phyloP scores from a whole-genome alignment of 805 yeast genomes.

The Torulaspora maleeae region DNA sequence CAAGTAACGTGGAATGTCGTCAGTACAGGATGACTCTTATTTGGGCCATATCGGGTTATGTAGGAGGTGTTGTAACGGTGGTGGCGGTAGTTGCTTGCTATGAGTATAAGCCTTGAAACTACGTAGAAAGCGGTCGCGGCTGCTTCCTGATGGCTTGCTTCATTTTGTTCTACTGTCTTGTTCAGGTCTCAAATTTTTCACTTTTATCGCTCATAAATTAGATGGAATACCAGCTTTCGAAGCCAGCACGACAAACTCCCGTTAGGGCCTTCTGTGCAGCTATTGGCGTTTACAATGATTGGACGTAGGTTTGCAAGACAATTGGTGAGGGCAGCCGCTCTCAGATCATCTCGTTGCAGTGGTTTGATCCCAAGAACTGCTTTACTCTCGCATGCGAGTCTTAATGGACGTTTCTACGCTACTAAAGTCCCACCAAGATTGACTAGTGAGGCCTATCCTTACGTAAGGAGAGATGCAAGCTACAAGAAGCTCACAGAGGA shows the following conservation, averaged over 20 bases:
- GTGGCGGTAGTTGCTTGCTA: no score
- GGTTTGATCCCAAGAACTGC: slow-evolving; percentile 1
- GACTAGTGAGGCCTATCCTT: slow-evolving; percentile 68
- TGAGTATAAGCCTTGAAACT: no score
- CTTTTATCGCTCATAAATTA: neutral
- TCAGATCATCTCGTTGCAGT: slow-evolving; percentile 1
- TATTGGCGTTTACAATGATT: slow-evolving; percentile 3
- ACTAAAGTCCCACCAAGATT: slow-evolving; percentile 35
- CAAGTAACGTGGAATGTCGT: no score
- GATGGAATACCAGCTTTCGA: neutral
- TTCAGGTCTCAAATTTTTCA: neutral
- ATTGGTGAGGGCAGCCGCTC: slow-evolving; percentile 5
- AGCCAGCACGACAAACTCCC: neutral
- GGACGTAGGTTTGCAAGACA: slow-evolving; percentile 7
- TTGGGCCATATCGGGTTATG: no score
- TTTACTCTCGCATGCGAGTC: neutral
- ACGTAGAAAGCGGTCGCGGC: no score
- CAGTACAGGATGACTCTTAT: no score
- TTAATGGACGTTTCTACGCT: slow-evolving; percentile 13
- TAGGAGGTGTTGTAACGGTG: no score
- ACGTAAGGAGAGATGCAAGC: slow-evolving; percentile 46
- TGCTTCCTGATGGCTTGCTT: neutral
- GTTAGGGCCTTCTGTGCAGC: neutral
- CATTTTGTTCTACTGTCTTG: neutral
- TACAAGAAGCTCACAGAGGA: slow-evolving; percentile 50